These are phyloP conservation scores for Arthrobotrys entomopaga DNA, from an alignment of 2,329 filamentous ascomycete genomes.

Conservation along the genomic window DNA sequence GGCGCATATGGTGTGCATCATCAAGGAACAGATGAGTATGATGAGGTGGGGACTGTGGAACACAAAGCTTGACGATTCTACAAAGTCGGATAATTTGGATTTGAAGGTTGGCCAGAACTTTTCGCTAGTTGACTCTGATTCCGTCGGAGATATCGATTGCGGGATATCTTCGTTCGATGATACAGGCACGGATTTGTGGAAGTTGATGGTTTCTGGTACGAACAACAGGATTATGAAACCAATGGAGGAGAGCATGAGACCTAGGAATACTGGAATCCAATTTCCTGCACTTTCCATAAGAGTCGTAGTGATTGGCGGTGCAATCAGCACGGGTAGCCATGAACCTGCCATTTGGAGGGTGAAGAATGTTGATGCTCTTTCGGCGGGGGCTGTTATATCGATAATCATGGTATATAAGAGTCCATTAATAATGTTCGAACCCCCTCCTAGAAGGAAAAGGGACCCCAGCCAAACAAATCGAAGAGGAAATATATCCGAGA, in stretches of 20 bases:
- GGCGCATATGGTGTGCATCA: conserved; percentile 27
- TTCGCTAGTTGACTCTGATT: conserved; percentile 4
- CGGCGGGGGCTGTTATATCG: conserved; percentile 30
- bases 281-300: conserved; percentile 38
- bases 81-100: conserved; percentile 23
- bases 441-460: conserved; percentile 32
- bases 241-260: conserved; percentile 1
- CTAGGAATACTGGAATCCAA: conserved; percentile 20
- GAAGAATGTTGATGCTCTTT: conserved; percentile 45
- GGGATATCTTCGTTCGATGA: neutral
- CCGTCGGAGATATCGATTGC: neutral
- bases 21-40: conserved; percentile 49
- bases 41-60: conserved; percentile 51
- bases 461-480: conserved; percentile 44
- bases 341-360: conserved; percentile 39
- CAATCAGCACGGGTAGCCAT: conserved; percentile 28
- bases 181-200: neutral
- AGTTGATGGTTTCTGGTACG: conserved; percentile 40
- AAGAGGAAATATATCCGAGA: conserved; percentile 39
- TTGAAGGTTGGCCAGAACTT: conserved; percentile 14
- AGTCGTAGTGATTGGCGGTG: conserved; percentile 20
- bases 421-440: conserved; percentile 27
- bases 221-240: conserved; percentile 12
- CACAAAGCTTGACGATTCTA: conserved; percentile 46
- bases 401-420: conserved; percentile 50